Conservation (phyloP, 495 filamentous ascomycete genomes). For the Lasiosphaeria ovina region DNA sequence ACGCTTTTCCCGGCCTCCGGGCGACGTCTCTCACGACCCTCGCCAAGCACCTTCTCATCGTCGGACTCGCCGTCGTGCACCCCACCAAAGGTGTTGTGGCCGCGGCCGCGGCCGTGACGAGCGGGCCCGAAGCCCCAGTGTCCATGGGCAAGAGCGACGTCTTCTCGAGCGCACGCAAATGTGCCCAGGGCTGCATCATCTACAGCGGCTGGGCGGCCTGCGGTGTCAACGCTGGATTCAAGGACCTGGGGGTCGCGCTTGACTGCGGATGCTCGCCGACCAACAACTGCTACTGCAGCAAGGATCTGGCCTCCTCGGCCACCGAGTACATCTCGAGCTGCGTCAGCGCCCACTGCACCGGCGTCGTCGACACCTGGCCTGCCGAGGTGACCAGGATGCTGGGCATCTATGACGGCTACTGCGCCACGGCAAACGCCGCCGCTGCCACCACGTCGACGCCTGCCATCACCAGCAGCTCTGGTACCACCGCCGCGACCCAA, state of each 20-base stretch:
- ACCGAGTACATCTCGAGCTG: slow-evolving; percentile 10
- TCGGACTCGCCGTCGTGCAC: too few species aligned
- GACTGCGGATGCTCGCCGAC: slow-evolving; percentile 11
- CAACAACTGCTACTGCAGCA: slow-evolving; percentile 16
- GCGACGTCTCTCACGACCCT: too few species aligned
- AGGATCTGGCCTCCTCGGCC: slow-evolving; percentile 8
- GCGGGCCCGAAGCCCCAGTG: slow-evolving; percentile 6
- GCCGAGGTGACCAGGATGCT: slow-evolving; percentile 14
- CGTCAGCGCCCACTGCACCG: slow-evolving; percentile 11
- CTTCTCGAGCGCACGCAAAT: slow-evolving; percentile 9
- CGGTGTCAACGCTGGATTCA: background rate
- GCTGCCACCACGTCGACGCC: background rate
- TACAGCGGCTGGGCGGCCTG: slow-evolving; percentile 15
- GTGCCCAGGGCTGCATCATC: slow-evolving; percentile 13
- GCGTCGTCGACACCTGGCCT: slow-evolving; percentile 9
- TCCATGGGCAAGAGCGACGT: background rate
- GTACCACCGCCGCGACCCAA: background rate
- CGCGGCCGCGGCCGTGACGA: background rate
- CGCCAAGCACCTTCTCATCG: too few species aligned
- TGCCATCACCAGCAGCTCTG: background rate
- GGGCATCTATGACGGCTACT: slow-evolving; percentile 13
- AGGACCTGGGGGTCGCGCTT: slow-evolving; percentile 15
- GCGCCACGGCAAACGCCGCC: slow-evolving; percentile 18
- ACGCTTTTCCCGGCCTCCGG: too few species aligned
- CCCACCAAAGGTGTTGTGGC: too few species aligned